Base-by-base conservation (phyloP, 768 basidiomycete species). In the Kwoniella botswanensis region DNA sequence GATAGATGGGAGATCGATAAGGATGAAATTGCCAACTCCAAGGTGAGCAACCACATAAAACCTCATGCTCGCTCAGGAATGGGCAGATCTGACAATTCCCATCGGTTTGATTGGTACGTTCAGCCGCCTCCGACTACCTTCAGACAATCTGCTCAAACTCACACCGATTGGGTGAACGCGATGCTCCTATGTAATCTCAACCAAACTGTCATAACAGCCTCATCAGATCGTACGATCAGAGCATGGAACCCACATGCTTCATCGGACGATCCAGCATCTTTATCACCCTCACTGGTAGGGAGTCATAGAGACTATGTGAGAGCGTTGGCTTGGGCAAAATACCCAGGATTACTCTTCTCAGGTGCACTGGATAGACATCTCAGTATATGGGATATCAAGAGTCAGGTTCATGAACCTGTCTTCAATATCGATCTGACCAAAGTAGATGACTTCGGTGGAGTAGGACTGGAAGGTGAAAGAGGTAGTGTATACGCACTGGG, bases 111-210 rank as follows among this genome's bases (percentile, higher is more conserved):
- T 61, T 15, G 63, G 4, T 35, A 35, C n/a, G 42, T 66, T 24
- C 17, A 70, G 58, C 71, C 78, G 2, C 87, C 89, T 29, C 86
- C 87, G 22, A 80, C 84, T 0, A 74, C 67, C 1, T 98, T 97
- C 81, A 88, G 96, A 41, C 95, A 98, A 82, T 91, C 90, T 68
- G 90, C 90, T 10, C 94, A 98, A 80, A 88, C 89, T 5, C 94
- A 98, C 82, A 90, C 90, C 0, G 95, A 98, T 84, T 99, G 96
- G 96, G 89, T 98, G 44, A 99, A 97, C 80, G 96, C 98, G 77
- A 88, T 98, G 58, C 79, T 94, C 2, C 87, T 99, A 18, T 94
- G 93, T 85, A 95, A 98, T 80, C 87, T 89, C 71, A 94, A 97
- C 74, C 94, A 95, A 81, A 97, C 76, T 90, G 92, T 98, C 56